Base-by-base conservation (phyloP, 2,329 filamentous ascomycete species). In the Fonsecaea nubica region DNA sequence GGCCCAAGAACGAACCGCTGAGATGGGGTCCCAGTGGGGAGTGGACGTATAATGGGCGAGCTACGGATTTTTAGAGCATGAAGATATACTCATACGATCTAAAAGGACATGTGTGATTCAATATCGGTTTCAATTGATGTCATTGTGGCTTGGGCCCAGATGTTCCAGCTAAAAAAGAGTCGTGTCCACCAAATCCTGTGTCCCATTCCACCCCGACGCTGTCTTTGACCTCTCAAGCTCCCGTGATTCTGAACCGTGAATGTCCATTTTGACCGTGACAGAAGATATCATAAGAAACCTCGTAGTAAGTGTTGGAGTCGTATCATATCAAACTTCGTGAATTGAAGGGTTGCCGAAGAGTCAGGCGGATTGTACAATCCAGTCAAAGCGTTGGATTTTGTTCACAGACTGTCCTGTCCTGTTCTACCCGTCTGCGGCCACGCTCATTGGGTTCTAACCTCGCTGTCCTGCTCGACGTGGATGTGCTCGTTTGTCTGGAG, bases 1-100 rank as follows among this genome's bases (percentile, higher is more conserved):
- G 95, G 0, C 95, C 95, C 5, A 99, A 98, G 88, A 98, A 96
- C 76, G 94, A 99, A 80, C 95, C 95, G 59, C 76, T 98, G 76
- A 83, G 93, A 73, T 97, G 94, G 94, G 93, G 93, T 0, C 82
- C 85, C 18, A 77, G 74, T 0, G 89, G 92, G 0, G 89, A 91
- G 77, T 99, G 93, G 90, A 97, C 92, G 77, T 99, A 92, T 79
- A 97, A 97, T 78, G 95, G 95, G 55, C 84, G 94, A 70, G 93
- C 96, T 62, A 98, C 94, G 30, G 95, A 99, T 80, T 99, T 99
- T 68, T 87, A 75, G 42, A 4, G 15, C 15, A 18, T 15, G 42
- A 7, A 52, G 42, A 60, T 13, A 21, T 42, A 35, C 40, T 18
- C 18, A 30, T 8, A 5, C 7, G 12, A 25, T 25, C 25, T 25